Evolutionary conservation across 306 rosid species (phyloP).

Genomic region (Inga oerstediana): DNA sequence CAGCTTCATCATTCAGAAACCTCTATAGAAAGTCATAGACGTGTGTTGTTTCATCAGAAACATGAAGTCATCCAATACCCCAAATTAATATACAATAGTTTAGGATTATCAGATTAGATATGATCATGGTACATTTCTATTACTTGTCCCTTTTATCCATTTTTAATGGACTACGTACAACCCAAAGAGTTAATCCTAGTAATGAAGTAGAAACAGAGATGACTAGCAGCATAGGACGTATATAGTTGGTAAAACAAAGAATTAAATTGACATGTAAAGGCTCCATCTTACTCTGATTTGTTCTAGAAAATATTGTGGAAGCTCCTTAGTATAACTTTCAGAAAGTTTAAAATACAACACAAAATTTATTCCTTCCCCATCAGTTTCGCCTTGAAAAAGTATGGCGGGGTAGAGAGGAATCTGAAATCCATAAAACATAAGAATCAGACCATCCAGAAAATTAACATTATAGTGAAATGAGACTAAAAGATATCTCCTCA

Average conservation of each 20-base stretch:
- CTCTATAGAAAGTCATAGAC: conserved; percentile 50
- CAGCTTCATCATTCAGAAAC: conserved; percentile 84
- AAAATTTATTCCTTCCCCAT: conserved; percentile 92
- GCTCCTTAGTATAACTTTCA: conserved; percentile 76
- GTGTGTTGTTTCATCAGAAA: conserved; percentile 24
- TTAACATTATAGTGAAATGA: not conserved
- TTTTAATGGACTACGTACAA: not conserved
- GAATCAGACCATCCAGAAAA: conserved; percentile 28
- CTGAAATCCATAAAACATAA: conserved; percentile 50
- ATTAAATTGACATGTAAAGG: conserved; percentile 26
- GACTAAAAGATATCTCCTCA: not conserved
- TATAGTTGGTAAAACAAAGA: not conserved
- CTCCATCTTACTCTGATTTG: conserved; percentile 73
- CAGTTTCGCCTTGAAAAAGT: conserved; percentile 89
- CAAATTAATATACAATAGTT: conserved; percentile 18
- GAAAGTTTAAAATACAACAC: conserved; percentile 93
- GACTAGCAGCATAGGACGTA: not conserved
- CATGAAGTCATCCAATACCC: conserved; percentile 23
- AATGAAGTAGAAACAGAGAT: not conserved
- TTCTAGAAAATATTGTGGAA: conserved; percentile 82
- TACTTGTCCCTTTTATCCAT: not conserved
- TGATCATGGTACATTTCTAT: not conserved
- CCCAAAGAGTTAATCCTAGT: not conserved
- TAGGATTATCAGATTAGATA: conserved; percentile 8
- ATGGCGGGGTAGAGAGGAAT: conserved; percentile 83